Base-by-base conservation (phyloP, 192 early-diverging fungal genomes). In the Coemansia sp. region DNA sequence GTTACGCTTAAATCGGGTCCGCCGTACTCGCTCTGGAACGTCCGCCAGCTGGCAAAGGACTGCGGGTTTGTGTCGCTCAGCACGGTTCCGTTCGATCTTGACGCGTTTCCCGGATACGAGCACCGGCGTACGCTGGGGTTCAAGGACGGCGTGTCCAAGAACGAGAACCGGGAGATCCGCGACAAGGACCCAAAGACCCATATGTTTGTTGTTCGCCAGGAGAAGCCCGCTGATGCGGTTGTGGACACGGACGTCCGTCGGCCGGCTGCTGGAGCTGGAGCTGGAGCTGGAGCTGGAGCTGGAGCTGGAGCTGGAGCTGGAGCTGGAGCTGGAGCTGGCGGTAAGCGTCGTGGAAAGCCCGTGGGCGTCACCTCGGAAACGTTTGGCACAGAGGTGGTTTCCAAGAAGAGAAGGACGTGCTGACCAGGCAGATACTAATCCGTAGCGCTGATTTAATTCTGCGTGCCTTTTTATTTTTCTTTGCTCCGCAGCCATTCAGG, bases 91-190 rank as follows among this genome's bases (percentile, higher is more conserved):
- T 97, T 97, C 71, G 70, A 72, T 19, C 75, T 88, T 3, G 67
- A 69, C 4, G 71, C 84, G 51, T 96, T 86, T 71, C 90, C 91
- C 5, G 92, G 90, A 8, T 98, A 98, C 64, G 82, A 86, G 65
- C 96, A 98, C 82, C 85, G 95, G 7, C 86, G 96, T 46, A 98
- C 96, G 4, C 86, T 98, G n/a, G 96, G 96, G 6, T 97, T 89
- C 71, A 86, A 92, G 67, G 85, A 94, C 25, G 91, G 91, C 0
- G 35, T 90, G 16, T 93, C 90, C 39, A 83, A 79, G 27, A 78
- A 69, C 5, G 85, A 75, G 6, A 98, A 98, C 71, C 84, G 83
- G 50, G 94, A 98, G 72, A 93, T 97, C 29, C 11, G 68, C 4
- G 65, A 83, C 47, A 84, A 87, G 62, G 70, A 70, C 1, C 86